Percentiles rank a stretch among this genome's conserved stretches.
These are phyloP conservation scores for Fraxinus dipetala DNA, from an alignment of 305 asterid genomes.

Conservation along the genomic window DNA sequence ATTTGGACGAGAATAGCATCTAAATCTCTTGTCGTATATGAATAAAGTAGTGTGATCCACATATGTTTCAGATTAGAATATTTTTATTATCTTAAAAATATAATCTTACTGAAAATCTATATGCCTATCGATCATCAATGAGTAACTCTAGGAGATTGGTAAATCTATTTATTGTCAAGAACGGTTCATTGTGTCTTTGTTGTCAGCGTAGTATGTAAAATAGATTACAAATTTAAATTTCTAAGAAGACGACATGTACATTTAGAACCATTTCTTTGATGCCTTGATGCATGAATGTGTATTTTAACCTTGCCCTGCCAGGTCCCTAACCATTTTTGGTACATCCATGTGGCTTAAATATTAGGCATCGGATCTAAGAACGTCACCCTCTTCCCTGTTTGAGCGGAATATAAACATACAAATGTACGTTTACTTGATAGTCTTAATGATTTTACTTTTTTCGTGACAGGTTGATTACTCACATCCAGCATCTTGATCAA, in stretches of 20 bases:
- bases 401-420: neutral
- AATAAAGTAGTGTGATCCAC: neutral
- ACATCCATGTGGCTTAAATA: neutral
- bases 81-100: neutral
- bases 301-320: neutral
- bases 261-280: neutral
- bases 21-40: too few relatives aligned
- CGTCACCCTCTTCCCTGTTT: neutral
- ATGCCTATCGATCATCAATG: neutral
- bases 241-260: neutral
- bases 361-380: neutral
- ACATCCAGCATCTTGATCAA: constrained; percentile 92
- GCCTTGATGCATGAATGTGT: neutral
- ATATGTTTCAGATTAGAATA: neutral
- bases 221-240: neutral
- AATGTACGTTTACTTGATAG: neutral
- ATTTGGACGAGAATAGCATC: too few relatives aligned
- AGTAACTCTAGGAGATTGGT: neutral
- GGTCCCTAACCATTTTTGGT: neutral
- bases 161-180: neutral
- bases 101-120: neutral
- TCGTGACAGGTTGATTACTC: constrained; percentile 69
- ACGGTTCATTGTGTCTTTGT: neutral
- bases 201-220: neutral
- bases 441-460: neutral